Conservation (phyloP, 495 filamentous ascomycete genomes). For the Hyaloscypha bicolor region DNA sequence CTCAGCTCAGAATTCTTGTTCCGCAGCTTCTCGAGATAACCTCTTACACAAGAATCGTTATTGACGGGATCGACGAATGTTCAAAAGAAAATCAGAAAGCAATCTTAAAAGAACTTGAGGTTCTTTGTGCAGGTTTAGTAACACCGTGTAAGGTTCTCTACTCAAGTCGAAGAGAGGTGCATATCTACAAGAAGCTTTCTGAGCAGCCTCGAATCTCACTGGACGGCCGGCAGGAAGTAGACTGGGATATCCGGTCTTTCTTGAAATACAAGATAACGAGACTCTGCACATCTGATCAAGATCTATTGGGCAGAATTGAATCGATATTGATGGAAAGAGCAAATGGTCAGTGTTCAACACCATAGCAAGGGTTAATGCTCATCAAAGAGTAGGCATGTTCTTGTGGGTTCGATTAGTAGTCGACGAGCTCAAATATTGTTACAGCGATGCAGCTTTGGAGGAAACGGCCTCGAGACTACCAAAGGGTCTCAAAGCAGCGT, state of each 20-base stretch:
- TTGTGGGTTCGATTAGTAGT: slow-evolving; percentile 19
- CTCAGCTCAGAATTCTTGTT: slow-evolving; percentile 6
- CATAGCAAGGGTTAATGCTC: not conserved
- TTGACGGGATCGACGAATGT: slow-evolving; percentile 18
- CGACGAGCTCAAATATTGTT: slow-evolving; percentile 1
- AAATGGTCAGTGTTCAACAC: not conserved
- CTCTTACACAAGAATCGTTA: slow-evolving; percentile 1
- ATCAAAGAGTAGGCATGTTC: slow-evolving; percentile 14
- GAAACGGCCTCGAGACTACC: slow-evolving; percentile 7
- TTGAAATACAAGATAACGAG: not conserved
- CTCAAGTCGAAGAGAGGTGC: slow-evolving; percentile 8
- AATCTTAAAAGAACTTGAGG: slow-evolving; percentile 12
- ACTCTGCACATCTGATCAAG: not conserved
- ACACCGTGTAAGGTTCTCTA: not conserved
- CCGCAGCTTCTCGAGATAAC: slow-evolving; percentile 2
- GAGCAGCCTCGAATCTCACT: not conserved
- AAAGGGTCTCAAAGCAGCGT: slow-evolving; percentile 14
- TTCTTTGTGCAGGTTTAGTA: not conserved
- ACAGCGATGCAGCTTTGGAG: slow-evolving; percentile 3
- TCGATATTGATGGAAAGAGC: not conserved
- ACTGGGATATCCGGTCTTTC: not conserved
- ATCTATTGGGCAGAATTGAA: not conserved
- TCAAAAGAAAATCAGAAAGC: slow-evolving; percentile 5
- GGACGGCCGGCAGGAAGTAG: not conserved
- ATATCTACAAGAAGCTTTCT: not conserved